Percentiles rank a stretch among this genome's conserved stretches.
Conservation (phyloP, 2,329 filamentous ascomycete genomes). For the Dryadomyces sulphureus region DNA sequence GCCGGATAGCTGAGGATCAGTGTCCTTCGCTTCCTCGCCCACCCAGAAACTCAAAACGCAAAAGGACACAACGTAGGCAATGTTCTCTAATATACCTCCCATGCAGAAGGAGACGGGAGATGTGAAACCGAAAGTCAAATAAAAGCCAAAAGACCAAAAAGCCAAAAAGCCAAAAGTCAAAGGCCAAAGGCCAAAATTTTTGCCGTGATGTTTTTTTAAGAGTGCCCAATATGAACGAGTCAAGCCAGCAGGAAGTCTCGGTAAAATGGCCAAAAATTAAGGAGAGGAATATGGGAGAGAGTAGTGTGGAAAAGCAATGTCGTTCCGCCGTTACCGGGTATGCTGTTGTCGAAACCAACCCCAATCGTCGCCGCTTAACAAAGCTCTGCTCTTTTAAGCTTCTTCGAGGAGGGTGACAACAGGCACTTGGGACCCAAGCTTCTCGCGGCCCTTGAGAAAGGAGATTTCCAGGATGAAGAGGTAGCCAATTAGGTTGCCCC, state of each 20-base stretch:
- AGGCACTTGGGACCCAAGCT: slow-evolving; percentile 64
- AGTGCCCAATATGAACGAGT: no score
- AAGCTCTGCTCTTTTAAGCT: slow-evolving; percentile 7
- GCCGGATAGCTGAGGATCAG: no score
- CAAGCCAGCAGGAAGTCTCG: not conserved
- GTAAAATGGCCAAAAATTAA: not conserved
- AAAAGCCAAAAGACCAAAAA: not conserved
- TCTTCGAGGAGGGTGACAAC: slow-evolving; percentile 65
- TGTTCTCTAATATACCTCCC: not conserved
- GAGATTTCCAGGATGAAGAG: slow-evolving; percentile 93
- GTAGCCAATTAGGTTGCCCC: slow-evolving; percentile 75
- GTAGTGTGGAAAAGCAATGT: no score
- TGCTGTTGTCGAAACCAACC: not conserved
- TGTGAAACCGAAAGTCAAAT: not conserved
- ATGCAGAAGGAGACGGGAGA: not conserved
- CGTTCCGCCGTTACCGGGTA: not conserved
- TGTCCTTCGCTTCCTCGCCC: no score
- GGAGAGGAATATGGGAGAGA: no score
- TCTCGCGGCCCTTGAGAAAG: slow-evolving; percentile 80
- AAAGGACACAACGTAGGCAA: not conserved
- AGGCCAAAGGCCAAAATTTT: not conserved
- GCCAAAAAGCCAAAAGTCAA: not conserved
- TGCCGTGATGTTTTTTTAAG: no score
- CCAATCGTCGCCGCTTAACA: no score
- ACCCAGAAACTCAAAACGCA: not conserved